Base-by-base conservation (phyloP, 345 rosid species). In the Camelina laxa region DNA sequence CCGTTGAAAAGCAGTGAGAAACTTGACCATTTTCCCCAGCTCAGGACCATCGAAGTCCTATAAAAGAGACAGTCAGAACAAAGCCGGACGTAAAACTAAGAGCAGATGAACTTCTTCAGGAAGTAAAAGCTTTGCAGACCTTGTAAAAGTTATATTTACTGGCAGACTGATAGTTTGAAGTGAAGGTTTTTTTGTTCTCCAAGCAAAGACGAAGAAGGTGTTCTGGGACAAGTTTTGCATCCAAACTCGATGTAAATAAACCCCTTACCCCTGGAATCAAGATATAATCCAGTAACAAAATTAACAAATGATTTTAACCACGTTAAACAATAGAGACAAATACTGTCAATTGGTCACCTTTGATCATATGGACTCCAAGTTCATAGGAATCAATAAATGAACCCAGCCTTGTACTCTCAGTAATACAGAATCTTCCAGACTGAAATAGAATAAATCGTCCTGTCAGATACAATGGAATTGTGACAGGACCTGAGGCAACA, bases 171-270 rank as follows among this genome's bases (percentile, higher is more conserved):
- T 57, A 72, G 74, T 81, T 24, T 50, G 85, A 79, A 78, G 76
- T 74, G 76, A 75, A 81, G 67, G 56, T 69, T 47, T 56, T 73
- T 51, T 91, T 81, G 65, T 89, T 82, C 80, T 90, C 91, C 69
- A 86, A 71, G 83, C 88, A 85, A 69, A 91, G 84, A 55, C 89
- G 88, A 68, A 95, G 87, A 60, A 88, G 44, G 78, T 92, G 97
- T 84, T 95, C 99, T 33, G 91, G 95, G 39, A 83, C 78, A 81
- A 95, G 96, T 76, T 82, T 85, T 60, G 88, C 76, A 80, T 95
- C 99, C 83, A 95, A 78, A 57, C 69, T 67, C 13, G 93, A 88
- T 76, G 87, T 72, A 76, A 77, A 76, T 35, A 86, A 71, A 39
- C 87, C 88, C 72, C 83, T 82, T 27, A 91, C 76, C 80, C 91